Base-by-base conservation (phyloP, 2,329 filamentous ascomycete genomes). In the Colletotrichum salicis region DNA sequence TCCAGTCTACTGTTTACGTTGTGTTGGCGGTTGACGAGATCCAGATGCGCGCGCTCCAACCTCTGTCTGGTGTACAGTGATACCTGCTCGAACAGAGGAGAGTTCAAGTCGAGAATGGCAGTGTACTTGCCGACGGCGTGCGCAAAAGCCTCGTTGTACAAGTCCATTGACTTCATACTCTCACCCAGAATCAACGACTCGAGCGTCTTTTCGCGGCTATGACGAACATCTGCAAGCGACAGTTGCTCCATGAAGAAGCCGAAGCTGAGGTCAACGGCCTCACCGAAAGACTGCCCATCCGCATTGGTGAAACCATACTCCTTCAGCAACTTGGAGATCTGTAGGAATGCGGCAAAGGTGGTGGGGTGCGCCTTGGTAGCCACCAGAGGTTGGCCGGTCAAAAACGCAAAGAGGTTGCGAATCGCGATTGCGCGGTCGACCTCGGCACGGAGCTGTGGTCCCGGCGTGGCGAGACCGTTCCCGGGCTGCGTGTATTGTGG, bases 131-230 rank as follows among this genome's bases (percentile, higher is more conserved):
- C 96, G 11, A 94, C 94, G 0, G 92, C 94, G 80, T 98, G 96
- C 5, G 95, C 91, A 78, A 98, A 98, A 0, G 94, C 94, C 81
- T 98, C 95, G 70, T 94, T 94, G 82, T 97, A 98, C 2, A 99
- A 87, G 8, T 91, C 88, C 77, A 92, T 89, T 59, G 90, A 97
- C 70, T 92, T 91, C 91, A 98, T 93, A 48, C 90, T 89, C 82
- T 99, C 96, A 67, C 94, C 95, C 12, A 99, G 85, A n/a, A 98
- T 88, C 58, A 98, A 87, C 0, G 92, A 93, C 81, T 98, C 94
- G 29, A 98, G 86, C 0, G 94, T 97, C 86, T 96, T 97, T 78
- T 97, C 94, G 31, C 92, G 89, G 79, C 94, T 97, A 71, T 89
- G 85, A 66, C 95, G 88, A 58, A 97, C 92, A 81, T 98, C 96